Percentiles rank a stretch among this genome's conserved stretches.
phyloP scores from a whole-genome alignment of 352 stramenopile species.

The Pythium pectinolyticum region DNA sequence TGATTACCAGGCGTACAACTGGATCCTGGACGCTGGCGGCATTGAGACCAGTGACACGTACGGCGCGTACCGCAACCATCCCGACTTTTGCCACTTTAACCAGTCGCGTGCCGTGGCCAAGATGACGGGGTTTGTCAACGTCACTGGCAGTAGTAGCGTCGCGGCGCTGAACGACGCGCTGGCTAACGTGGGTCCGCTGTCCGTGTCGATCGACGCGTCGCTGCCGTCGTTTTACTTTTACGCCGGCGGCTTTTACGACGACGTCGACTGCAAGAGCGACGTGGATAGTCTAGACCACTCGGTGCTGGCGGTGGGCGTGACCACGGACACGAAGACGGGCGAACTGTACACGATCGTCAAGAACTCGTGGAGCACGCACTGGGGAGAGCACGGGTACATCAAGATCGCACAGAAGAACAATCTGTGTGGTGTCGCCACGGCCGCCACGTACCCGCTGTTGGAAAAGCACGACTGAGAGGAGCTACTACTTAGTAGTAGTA shows the following conservation, averaged over 20 bases:
- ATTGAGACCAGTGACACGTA: constrained; percentile 84
- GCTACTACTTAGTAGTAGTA: neutral
- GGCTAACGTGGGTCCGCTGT: constrained; percentile 78
- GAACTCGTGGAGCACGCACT: constrained; percentile 94
- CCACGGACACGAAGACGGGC: constrained; percentile 65
- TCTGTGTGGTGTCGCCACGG: constrained; percentile 93
- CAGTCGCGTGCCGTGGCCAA: constrained; percentile 60
- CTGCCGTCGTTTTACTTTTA: constrained; percentile 91
- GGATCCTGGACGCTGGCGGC: constrained; percentile 81
- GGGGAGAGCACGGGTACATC: constrained; percentile 93
- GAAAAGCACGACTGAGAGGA: constrained; percentile 16
- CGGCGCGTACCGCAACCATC: constrained; percentile 83
- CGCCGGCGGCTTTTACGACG: constrained; percentile 81
- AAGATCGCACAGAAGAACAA: constrained; percentile 93
- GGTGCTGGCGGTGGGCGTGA: constrained; percentile 90
- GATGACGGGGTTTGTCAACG: constrained; percentile 82
- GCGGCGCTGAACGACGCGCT: constrained; percentile 82
- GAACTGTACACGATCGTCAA: constrained; percentile 95
- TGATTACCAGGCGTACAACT: constrained; percentile 90
- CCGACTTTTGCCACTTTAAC: constrained; percentile 90
- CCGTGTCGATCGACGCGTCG: constrained; percentile 86
- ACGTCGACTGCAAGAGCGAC: constrained; percentile 87
- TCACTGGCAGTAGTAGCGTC: constrained; percentile 72
- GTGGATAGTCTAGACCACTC: constrained; percentile 92
- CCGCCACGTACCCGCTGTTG: constrained; percentile 81